phyloP scores from a whole-genome alignment of 257 asterid species.

The Linaria vulgaris region DNA sequence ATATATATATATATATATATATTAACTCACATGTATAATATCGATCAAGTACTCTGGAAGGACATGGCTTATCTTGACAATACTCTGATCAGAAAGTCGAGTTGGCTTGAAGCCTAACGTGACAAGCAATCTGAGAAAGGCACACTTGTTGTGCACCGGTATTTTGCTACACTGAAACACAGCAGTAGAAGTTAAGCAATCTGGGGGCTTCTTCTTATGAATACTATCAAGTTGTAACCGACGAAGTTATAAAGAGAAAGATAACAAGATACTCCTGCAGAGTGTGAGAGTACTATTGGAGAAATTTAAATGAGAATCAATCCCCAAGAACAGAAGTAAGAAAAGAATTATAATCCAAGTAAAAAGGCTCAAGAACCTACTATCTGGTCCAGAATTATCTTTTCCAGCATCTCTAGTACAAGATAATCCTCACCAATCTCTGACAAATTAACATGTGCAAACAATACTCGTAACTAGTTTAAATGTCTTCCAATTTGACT shows the following conservation, averaged over 20 bases:
- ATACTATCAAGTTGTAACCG: constrained; percentile 17
- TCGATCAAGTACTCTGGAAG: constrained; percentile 62
- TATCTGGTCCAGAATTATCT: constrained; percentile 55
- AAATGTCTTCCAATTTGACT: constrained; percentile 52
- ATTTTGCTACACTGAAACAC: constrained; percentile 51
- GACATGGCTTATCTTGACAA: constrained; percentile 50
- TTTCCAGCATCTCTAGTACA: constrained; percentile 74
- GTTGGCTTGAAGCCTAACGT: constrained; percentile 63
- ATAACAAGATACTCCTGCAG: constrained; percentile 8
- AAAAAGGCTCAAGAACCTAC: constrained; percentile 44
- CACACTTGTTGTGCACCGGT: constrained; percentile 69
- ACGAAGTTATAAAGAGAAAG: constrained; percentile 5
- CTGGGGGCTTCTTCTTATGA: constrained; percentile 3
- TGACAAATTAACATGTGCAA: constrained; percentile 59
- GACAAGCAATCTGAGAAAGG: constrained; percentile 64
- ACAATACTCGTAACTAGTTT: constrained; percentile 45
- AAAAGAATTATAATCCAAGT: constrained; percentile 6
- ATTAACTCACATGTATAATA: constrained; percentile 54
- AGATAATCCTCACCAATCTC: constrained; percentile 67
- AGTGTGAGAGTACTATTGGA: background rate
- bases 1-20: background rate
- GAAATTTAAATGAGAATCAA: background rate
- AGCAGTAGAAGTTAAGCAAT: constrained; percentile 4
- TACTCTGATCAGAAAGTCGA: constrained; percentile 56
- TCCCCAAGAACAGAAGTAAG: background rate